Conservation (phyloP, 2,329 filamentous ascomycete species). For the Byssothecium circinans region DNA sequence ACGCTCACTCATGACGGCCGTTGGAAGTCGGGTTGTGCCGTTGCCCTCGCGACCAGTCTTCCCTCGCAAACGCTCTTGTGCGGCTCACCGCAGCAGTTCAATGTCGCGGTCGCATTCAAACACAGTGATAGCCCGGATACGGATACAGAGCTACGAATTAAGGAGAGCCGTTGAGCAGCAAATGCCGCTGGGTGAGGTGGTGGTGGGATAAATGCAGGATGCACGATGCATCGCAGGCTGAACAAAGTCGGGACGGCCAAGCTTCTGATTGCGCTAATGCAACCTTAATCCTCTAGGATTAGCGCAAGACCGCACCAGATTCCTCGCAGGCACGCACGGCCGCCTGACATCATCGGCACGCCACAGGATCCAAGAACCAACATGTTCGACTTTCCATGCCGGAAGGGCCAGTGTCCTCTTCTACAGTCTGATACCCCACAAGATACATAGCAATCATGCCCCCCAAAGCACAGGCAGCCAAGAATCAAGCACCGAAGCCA, state of each 20-base stretch:
- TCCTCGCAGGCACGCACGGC: background rate
- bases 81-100: background rate
- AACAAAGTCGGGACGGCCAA: conserved; percentile 9
- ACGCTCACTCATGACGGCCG: conserved; percentile 28
- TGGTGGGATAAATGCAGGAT: conserved; percentile 1
- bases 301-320: conserved; percentile 17
- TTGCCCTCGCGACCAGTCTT: conserved; percentile 15
- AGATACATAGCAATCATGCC: conserved; percentile 17
- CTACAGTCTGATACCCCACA: background rate
- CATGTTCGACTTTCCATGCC: background rate
- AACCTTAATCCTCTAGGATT: conserved; percentile 22
- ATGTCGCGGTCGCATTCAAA: background rate
- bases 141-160: background rate
- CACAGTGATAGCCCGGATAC: background rate
- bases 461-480: conserved; percentile 20
- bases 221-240: conserved; percentile 27
- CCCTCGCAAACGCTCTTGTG: background rate
- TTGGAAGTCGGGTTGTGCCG: conserved; percentile 15
- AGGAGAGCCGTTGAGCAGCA: background rate
- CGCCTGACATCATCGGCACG: conserved; percentile 20
- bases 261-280: conserved; percentile 21
- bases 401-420: background rate
- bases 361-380: background rate
- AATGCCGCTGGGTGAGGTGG: conserved; percentile 3
- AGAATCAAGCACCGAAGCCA: conserved; percentile 11